Evolutionary conservation across 106 monocot species (phyloP), one percentile per base, ranked within the genome.

Genomic region (Ottelia alismoides): DNA sequence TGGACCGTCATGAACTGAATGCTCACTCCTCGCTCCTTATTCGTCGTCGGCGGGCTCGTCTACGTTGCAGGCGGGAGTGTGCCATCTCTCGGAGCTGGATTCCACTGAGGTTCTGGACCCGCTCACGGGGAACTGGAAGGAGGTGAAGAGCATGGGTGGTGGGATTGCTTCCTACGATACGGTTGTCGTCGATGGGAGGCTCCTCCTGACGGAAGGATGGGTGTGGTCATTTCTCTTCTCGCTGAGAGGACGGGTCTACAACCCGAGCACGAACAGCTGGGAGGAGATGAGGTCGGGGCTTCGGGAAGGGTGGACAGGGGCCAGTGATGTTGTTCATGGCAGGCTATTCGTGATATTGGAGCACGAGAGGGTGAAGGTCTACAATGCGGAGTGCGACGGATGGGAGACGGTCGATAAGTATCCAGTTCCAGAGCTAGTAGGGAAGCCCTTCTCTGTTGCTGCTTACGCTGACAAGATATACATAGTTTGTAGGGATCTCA

Each of bases 251-350:
- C 74, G 75, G 28, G 72, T 85, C 1, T 92, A 81, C 31, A 78
- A 92, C 49, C 78, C 85, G 0, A 73, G 32, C 29, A 55, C 51
- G 0, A 32, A 78, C 47, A 35, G 21, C 4, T 92, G 91, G 91
- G 84, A 78, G 57, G 28, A 50, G 0, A 78, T 92, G 91, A 47
- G 74, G 7, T 31, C 61, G 2, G 84, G 85, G 5, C 73, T 92
- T 67, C 72, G 91, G 19, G 91, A 92, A 68, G 91, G 91, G 11
- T 92, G 91, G 91, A 85, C 85, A 0, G 91, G 91, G 0, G 30
- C 59, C 30, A 71, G 85, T 16, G 73, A 60, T 1, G 81, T 92
- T 7, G n/a, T 85, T 12, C 53, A 66, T 2, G 75, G 64, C 1
- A 74, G 57, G 22, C 55, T 92, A 40, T 76, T 92, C 47, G 78